Conservation (phyloP, 2,329 filamentous ascomycete species). For the Setomelanomma holmii region DNA sequence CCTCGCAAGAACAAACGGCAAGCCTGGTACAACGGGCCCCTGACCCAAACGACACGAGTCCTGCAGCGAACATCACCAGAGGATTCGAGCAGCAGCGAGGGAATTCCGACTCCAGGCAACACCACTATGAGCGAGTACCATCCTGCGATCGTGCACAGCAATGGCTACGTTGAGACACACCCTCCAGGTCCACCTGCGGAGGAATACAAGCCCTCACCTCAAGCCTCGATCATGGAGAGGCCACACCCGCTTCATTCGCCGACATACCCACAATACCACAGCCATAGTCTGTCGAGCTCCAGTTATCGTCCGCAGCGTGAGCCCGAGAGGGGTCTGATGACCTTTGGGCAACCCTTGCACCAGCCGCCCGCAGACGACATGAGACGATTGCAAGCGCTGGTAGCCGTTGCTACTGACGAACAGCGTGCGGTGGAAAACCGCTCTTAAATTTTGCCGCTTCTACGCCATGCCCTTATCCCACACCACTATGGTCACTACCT, state of each 20-base stretch:
- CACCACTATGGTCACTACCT: conserved; percentile 1
- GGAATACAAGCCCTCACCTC: conserved; percentile 47
- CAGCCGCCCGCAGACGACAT: conserved; percentile 56
- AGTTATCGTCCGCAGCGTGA: conserved; percentile 40
- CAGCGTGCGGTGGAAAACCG: conserved; percentile 47
- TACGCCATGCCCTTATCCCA: neutral
- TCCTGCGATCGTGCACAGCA: conserved; percentile 60
- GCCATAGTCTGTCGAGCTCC: conserved; percentile 35
- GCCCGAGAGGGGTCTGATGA: conserved; percentile 35
- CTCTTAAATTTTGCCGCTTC: conserved; percentile 5
- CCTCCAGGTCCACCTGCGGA: conserved; percentile 49
- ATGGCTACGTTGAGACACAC: conserved; percentile 56
- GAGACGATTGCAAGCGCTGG: conserved; percentile 66
- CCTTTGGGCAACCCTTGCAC: conserved; percentile 42
- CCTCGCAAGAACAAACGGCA: conserved; percentile 70
- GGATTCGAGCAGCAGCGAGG: conserved; percentile 63
- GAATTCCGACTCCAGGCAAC: conserved; percentile 60
- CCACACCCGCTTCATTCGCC: conserved; percentile 41
- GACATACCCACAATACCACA: conserved; percentile 39
- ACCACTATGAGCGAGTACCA: conserved; percentile 59
- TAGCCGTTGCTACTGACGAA: conserved; percentile 70
- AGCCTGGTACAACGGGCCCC: conserved; percentile 73
- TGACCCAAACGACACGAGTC: conserved; percentile 36
- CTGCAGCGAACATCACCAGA: conserved; percentile 61
- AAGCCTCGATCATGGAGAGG: conserved; percentile 45